These are phyloP conservation scores for Colletotrichum eremochloae DNA, from an alignment of 2,329 filamentous ascomycete genomes.

Conservation along the genomic window DNA sequence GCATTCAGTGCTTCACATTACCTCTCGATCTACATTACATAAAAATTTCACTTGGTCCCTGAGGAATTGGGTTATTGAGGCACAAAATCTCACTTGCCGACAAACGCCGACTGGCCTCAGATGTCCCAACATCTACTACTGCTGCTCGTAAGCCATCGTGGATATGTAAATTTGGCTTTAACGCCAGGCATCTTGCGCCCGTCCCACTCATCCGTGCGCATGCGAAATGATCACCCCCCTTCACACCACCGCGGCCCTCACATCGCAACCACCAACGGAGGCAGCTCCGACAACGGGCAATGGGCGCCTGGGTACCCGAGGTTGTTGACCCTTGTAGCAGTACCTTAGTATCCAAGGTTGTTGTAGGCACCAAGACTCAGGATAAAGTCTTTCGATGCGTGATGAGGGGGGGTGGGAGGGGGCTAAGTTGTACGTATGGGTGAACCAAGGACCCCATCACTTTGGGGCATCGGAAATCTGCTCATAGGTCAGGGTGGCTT, in stretches of 20 bases:
- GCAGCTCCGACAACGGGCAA: conserved; percentile 11
- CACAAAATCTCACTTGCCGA: conserved; percentile 4
- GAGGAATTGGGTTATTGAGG: conserved; percentile 3
- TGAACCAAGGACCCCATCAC: neutral
- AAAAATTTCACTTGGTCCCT: neutral
- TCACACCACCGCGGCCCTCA: neutral
- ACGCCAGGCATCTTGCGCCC: conserved; percentile 2
- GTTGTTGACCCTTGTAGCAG: neutral
- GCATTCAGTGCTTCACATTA: neutral
- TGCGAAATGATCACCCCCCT: neutral
- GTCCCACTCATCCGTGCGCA: neutral
- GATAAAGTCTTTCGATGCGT: conserved; percentile 1
- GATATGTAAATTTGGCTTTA: neutral
- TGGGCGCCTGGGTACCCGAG: neutral
- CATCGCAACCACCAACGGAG: conserved; percentile 2
- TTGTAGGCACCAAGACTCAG: neutral
- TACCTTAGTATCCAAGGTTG: neutral
- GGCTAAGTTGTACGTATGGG: neutral
- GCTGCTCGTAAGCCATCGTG: neutral
- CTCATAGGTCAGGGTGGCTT: neutral
- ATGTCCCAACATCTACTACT: neutral
- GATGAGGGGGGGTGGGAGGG: neutral
- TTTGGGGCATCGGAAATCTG: conserved; percentile 3
- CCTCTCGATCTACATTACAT: neutral
- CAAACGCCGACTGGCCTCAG: conserved; percentile 4